Evolutionary conservation across 805 yeast species (phyloP).

Genomic region (Saccharomycopsis schoenii): DNA sequence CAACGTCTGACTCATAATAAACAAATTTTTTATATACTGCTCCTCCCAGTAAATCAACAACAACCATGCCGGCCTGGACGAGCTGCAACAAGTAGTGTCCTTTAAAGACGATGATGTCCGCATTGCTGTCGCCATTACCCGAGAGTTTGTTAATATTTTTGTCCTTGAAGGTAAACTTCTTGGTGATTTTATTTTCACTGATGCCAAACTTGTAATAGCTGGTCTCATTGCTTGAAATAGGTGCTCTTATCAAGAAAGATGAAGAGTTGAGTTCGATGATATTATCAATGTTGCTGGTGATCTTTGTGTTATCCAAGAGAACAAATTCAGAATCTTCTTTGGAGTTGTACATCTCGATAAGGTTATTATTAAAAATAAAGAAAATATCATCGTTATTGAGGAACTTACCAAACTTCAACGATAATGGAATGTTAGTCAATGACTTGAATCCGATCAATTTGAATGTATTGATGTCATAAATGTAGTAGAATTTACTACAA

Average conservation of each 20-base stretch:
- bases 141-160: neutral
- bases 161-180: neutral
- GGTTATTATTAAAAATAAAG: conserved; percentile 1
- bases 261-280: neutral
- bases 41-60: neutral
- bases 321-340: neutral
- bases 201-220: neutral
- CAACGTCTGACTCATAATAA: neutral
- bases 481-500: conserved; percentile 14
- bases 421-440: conserved; percentile 1
- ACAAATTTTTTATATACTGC: neutral
- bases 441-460: neutral
- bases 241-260: neutral
- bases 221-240: neutral
- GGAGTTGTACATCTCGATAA: neutral
- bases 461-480: conserved; percentile 8
- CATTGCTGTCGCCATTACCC: neutral
- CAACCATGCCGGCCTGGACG: neutral
- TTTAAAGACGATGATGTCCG: neutral
- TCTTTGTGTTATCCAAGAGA: neutral
- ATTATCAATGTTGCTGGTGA: neutral
- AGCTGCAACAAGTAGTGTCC: neutral
- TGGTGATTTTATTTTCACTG: neutral
- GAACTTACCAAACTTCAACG: conserved; percentile 8
- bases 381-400: conserved; percentile 1